Evolutionary conservation across 2,329 filamentous ascomycete species (phyloP).

Genomic region (Stenocarpella maydis): DNA sequence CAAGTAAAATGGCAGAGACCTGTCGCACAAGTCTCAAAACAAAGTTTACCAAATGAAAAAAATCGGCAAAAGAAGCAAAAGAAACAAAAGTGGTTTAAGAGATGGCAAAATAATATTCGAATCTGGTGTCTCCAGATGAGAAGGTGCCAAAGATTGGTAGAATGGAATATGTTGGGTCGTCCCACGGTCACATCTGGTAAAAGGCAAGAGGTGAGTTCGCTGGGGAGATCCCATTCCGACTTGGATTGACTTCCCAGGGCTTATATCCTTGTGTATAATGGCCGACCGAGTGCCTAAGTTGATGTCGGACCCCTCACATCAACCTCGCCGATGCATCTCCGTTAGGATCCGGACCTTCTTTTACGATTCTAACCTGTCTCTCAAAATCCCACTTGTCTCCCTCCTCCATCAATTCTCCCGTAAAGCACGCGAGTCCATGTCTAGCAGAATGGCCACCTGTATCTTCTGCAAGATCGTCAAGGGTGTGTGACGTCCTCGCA

Average conservation of each 20-base stretch:
- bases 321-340: constrained; percentile 27
- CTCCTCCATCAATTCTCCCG: too few relatives aligned
- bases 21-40: background rate
- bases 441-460: constrained; percentile 70
- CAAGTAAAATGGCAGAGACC: too few relatives aligned
- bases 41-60: constrained; percentile 41
- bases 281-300: background rate
- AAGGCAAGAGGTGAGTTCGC: constrained; percentile 81
- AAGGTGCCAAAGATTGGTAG: constrained; percentile 59
- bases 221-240: constrained; percentile 74
- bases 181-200: constrained; percentile 82
- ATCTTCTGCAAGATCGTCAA: constrained; percentile 99
- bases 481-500: constrained; percentile 57
- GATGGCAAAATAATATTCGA: constrained; percentile 50
- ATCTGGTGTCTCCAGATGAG: constrained; percentile 46
- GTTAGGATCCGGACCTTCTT: background rate
- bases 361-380: background rate
- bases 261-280: constrained; percentile 36
- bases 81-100: background rate
- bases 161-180: constrained; percentile 61
- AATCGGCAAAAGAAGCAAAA: background rate
- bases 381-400: background rate
- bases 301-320: constrained; percentile 19
- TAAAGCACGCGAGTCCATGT: constrained; percentile 37
- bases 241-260: accelerated